Base-by-base conservation (phyloP, 2,329 filamentous ascomycete genomes). In the Colletotrichum lupini region DNA sequence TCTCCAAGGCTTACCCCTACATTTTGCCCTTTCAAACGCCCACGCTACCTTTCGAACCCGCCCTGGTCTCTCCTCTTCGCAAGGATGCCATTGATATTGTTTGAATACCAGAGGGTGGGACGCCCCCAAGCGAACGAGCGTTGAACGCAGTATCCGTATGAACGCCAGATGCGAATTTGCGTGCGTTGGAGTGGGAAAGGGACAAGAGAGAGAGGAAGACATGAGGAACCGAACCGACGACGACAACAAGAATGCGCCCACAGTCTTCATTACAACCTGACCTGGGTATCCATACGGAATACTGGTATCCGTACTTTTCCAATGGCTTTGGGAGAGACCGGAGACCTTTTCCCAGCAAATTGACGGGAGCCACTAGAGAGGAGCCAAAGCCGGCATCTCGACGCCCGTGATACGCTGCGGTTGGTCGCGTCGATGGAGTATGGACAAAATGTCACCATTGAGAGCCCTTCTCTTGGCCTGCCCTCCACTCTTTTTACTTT, bases 401-500 rank as follows among this genome's bases (percentile, higher is more conserved):
- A 22, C 60, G 49, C 28, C 46, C 32, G 59, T 52, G 60, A 63
- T 53, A 53, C n/a, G 60, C 28, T 59, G 32, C n/a, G 7, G 56
- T 35, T n/a, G 30, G 26, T 37, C 57, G 53, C 28, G 12, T 19
- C 28, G 14, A 35, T 4, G 60, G 46, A 53, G 28, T 32, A 35
- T 16, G 28, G 46, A 46, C 46, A 22, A 46, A n/a, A 37, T 63
- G 42, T 35, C 6, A 6, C 60, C 46, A 63, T 63, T 49, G 9
- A 26, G 26, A 62, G 42, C 14, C 37, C 37, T 42, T 42, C 22
- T 53, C 46, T 35, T 35, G 12, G 60, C 12, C n/a, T 46, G 9
- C 42, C 66, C 66, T 73, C 66, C 66, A 64, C 66, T 69, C 46
- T 69, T 69, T 73, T 73, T 65, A 69, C 66, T 69, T 73, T 73